Evolutionary conservation across 805 yeast genomes (phyloP).

Genomic region (Kregervanrija pseudodelftensis): DNA sequence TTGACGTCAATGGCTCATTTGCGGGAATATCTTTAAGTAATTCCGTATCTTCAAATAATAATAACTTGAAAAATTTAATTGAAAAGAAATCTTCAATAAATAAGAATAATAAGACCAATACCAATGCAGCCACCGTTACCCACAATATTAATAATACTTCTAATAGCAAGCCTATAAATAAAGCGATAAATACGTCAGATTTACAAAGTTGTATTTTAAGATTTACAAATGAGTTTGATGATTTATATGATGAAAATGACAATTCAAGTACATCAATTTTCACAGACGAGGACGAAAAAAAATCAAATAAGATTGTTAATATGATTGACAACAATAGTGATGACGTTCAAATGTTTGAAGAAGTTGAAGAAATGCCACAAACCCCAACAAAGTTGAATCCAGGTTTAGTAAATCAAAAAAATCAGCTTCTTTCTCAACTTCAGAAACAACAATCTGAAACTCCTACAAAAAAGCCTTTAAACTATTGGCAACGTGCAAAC

Average conservation of each 20-base stretch:
- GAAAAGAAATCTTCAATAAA: slow-evolving; percentile 5
- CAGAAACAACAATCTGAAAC: slow-evolving; percentile 5
- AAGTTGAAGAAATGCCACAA: slow-evolving; percentile 29
- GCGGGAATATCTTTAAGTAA: not conserved
- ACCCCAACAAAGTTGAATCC: slow-evolving; percentile 1
- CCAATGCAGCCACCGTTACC: slow-evolving; percentile 7
- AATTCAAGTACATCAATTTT: slow-evolving; percentile 23
- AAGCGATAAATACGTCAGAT: slow-evolving; percentile 32
- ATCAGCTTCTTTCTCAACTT: not conserved
- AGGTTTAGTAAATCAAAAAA: not conserved
- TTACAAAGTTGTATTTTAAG: slow-evolving; percentile 33
- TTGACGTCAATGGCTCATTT: slow-evolving; percentile 21
- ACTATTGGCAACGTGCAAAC: slow-evolving; percentile 19
- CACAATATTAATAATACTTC: slow-evolving; percentile 8
- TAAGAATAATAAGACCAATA: slow-evolving; percentile 1
- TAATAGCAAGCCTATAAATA: slow-evolving; percentile 6
- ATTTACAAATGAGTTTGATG: slow-evolving; percentile 37
- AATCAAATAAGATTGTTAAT: slow-evolving; percentile 9
- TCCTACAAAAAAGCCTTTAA: slow-evolving; percentile 12
- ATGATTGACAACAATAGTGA: slow-evolving; percentile 16
- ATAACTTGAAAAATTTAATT: slow-evolving; percentile 1
- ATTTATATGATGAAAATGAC: slow-evolving; percentile 22
- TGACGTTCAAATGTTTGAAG: slow-evolving; percentile 15
- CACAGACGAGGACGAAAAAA: slow-evolving; percentile 15
- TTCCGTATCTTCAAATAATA: not conserved